Percentiles rank a stretch among this genome's conserved stretches.
These are phyloP conservation scores for Stylonectria norvegica DNA, from an alignment of 2,329 filamentous ascomycete species.

Conservation along the genomic window DNA sequence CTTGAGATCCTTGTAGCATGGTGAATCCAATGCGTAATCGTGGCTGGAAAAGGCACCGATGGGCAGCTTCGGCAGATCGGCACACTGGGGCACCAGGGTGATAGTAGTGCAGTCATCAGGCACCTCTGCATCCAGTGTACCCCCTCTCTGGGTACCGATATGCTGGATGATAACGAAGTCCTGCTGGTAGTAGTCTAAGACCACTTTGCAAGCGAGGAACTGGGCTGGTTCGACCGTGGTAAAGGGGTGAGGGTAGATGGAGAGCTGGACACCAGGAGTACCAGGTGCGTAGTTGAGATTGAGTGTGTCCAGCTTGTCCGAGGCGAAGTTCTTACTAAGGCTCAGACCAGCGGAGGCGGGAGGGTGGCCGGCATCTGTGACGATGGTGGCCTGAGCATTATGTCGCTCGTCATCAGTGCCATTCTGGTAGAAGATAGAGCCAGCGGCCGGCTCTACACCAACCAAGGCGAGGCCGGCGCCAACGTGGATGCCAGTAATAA, in stretches of 20 bases:
- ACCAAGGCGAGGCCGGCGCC: constrained; percentile 41
- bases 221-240: constrained; percentile 33
- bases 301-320: constrained; percentile 30
- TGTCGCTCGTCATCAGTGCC: constrained; percentile 38
- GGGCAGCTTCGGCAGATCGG: constrained; percentile 34
- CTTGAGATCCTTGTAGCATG: constrained; percentile 43
- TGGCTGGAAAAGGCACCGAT: constrained; percentile 37
- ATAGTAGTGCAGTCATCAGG: constrained; percentile 40
- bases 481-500: constrained; percentile 40
- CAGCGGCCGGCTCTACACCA: constrained; percentile 29
- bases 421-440: constrained; percentile 48
- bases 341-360: constrained; percentile 37
- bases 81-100: constrained; percentile 43
- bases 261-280: constrained; percentile 34
- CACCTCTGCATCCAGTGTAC: constrained; percentile 20
- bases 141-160: constrained; percentile 25
- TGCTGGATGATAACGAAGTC: constrained; percentile 40
- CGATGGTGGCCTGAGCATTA: constrained; percentile 30
- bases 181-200: constrained; percentile 39
- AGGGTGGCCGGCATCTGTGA: constrained; percentile 41
- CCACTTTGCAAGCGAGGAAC: constrained; percentile 42
- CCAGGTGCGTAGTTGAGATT: constrained; percentile 35
- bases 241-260: constrained; percentile 20
- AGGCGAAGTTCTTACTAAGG: constrained; percentile 26
- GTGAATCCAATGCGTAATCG: constrained; percentile 34